Base-by-base conservation (phyloP, 805 yeast species). In the Teunomyces lycoperdinae region DNA sequence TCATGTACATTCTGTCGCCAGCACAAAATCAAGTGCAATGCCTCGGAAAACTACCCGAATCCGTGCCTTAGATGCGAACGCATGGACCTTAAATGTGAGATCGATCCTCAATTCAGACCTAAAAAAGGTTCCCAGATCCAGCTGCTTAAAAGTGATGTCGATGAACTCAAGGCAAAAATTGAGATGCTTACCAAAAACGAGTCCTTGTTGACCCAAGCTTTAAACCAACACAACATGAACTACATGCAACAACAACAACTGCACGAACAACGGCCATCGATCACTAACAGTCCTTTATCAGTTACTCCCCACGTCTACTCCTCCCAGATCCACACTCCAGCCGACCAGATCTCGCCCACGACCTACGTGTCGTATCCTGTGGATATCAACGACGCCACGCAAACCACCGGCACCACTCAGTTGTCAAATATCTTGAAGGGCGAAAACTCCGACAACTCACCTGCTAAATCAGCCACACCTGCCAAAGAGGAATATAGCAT, bases 1-100 rank as follows among this genome's bases (percentile, higher is more conserved):
- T 86, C 96, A 3, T 91, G 97, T 62, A 88, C 96, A 0, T 94
- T 89, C 63, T 91, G 97, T 62, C 80, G 97, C 44, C 97, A 91
- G 62, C 97, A 90, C 64, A 91, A 91, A 66, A 89, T 91, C 64
- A 87, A 86, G 62, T 91, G 97, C 67, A 89, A 91, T 62, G 97
- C 97, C 1, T 79, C 89, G 2, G 91, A 86, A 17, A 81, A 84
- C 52, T 86, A 79, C 55, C 97, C 97, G 0, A 71, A 74, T 5
- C 87, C 96, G 0, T 91, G 97, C 64, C 78, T 85, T 13, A 68
- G 96, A 50, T 91, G 97, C 68, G 84, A 81, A 45, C 76, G 86
- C 60, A 85, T 87, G 87, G 84, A 82, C 2, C 71, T 89, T 33
- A 78, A 76, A 48, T 91, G 97, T 70, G 92, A 87, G 57, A 87